Base-by-base conservation (phyloP, 495 filamentous ascomycete species). In the Aspergillus nanangensis region DNA sequence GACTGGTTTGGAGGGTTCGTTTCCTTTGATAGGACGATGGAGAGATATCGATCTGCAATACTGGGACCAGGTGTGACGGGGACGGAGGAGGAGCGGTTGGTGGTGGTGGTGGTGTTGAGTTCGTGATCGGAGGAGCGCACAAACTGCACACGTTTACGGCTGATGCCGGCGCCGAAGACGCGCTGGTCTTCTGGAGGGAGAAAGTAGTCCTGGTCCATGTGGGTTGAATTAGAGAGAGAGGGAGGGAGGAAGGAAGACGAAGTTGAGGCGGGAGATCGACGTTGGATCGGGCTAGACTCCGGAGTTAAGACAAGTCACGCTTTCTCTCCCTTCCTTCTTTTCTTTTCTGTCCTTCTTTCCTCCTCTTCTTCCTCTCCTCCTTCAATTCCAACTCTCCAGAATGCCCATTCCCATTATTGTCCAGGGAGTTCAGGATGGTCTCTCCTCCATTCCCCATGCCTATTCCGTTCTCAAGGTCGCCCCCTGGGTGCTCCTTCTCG, bases 371-470 rank as follows among this genome's bases (percentile, higher is more conserved):
- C 39, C 27, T 50, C 42, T 47, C 34, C 14, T 27, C 21, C 25
- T 32, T 38, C 38, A 33, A 25, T 34, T 25, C n/a, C n/a, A n/a
- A 17, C 32, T 32, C 31, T 11, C 45, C 45, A 49, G 31, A 37
- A 98, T 98, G 93, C 89, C 92, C 45, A 73, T 97, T 44, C 83
- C 81, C 20, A 74, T 95, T 44, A 57, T 93, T 40, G 72, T 72
- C 33, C 66, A 84, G 48, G 70, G 75, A 14, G 50, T 86, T 45
- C 62, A 62, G 47, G 75, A 87, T 48, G 92, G 94, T 44, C 44
- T 86, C 14, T 63, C 66, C 17, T 76, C 79, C 51, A 70, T 95
- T 34, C 91, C 90, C 17, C 78, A 74, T 55, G 70, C 75, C 15
- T 79, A 73, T 63, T 70, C 72, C 2, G 56, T 84, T 14, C 58